phyloP scores from a whole-genome alignment of 169 alveolate species.

The Cryptosporidium baileyi region DNA sequence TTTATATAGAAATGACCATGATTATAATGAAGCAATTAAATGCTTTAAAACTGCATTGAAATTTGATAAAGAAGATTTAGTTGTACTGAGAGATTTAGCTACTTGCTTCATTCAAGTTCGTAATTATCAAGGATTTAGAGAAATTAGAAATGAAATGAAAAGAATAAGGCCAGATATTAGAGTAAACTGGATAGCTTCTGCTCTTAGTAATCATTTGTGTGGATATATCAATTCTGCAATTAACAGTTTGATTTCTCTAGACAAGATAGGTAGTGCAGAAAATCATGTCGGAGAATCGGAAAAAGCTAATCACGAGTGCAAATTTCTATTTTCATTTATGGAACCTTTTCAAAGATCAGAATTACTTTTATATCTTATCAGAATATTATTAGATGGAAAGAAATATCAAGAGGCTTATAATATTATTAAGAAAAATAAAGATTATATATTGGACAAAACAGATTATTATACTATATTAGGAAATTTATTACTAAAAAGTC shows the following conservation, averaged over 20 bases:
- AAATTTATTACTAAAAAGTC: neutral
- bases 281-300: neutral
- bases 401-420: slow-evolving; percentile 33
- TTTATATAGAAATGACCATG: slow-evolving; percentile 76
- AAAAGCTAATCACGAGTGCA: neutral
- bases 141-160: slow-evolving; percentile 80
- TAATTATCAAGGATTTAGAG: slow-evolving; percentile 83
- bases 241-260: slow-evolving; percentile 73
- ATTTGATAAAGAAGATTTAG: slow-evolving; percentile 80
- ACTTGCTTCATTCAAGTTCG: slow-evolving; percentile 82
- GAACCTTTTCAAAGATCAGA: slow-evolving; percentile 55
- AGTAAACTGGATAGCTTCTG: slow-evolving; percentile 84
- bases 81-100: slow-evolving; percentile 83
- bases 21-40: slow-evolving; percentile 87
- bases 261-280: slow-evolving; percentile 9
- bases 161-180: slow-evolving; percentile 75
- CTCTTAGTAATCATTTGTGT: slow-evolving; percentile 81
- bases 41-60: slow-evolving; percentile 81
- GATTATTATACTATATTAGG: slow-evolving; percentile 12
- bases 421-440: slow-evolving; percentile 3
- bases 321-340: slow-evolving; percentile 2
- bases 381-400: slow-evolving; percentile 9
- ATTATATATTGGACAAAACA: slow-evolving; percentile 18
- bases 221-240: slow-evolving; percentile 74
- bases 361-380: slow-evolving; percentile 15